Base-by-base conservation (phyloP, 441 rosid species). In the Eutrema salsugineum region DNA sequence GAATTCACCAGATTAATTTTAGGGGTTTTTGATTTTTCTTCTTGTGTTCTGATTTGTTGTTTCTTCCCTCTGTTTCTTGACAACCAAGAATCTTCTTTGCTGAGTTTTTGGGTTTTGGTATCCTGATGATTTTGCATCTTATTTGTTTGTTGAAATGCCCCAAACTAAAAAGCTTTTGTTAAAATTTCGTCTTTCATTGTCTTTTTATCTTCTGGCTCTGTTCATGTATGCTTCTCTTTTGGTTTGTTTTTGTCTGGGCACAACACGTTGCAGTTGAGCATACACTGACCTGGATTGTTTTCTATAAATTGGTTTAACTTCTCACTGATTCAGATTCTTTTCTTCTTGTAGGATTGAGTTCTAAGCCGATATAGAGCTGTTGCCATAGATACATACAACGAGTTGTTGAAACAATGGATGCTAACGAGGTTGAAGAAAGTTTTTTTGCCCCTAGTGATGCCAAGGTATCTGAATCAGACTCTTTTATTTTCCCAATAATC, bases 361-460 rank as follows among this genome's bases (percentile, higher is more conserved):
- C 19, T 61, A 85, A 85, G 87, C 59, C 38, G n/a, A 62, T 42
- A 55, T 83, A 85, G 79, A 68, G 39, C n/a, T 43, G 49, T 80
- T 76, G 70, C 35, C 24, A 53, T 57, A 71, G 56, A 46, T 66
- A 69, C 71, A 66, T 49, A 64, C 55, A 9, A 72, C 81, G 79
- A 79, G 75, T 20, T 76, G 14, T 51, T 53, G 81, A 84, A 68
- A 73, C 42, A 40, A 93, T 96, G 99, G 99, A 96, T 76, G 76
- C 71, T 51, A 69, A 79, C 42, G 97, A 91, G 78, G 91, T 90
- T 70, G 98, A 96, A 86, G 98, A 96, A 75, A 93, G 73, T 63
- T 83, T 88, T 61, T 93, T 93, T 80, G 93, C 96, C 11, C 91
- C 86, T 43, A 81, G 87, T 65, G 99, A 96, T 82, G 97, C 97